A percentile compares a stretch with the other conserved stretches of the same genome.
Evolutionary conservation across 2,329 filamentous ascomycete species (phyloP).

Genomic region (Trichoderma afroharzianum): DNA sequence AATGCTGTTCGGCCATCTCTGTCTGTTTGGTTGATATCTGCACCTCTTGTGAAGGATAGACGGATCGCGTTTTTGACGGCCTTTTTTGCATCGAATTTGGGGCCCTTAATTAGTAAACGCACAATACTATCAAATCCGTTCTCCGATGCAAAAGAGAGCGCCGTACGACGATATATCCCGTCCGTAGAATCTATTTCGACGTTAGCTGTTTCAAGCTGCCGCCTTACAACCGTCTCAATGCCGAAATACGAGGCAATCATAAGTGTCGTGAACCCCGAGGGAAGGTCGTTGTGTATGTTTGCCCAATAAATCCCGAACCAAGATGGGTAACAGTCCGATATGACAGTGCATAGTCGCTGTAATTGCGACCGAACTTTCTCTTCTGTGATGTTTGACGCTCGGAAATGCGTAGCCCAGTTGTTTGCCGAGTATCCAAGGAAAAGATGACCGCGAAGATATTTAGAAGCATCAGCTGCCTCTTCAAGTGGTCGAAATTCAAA

Average conservation of each 20-base stretch:
- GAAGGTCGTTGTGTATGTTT: not conserved
- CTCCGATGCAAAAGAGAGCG: not conserved
- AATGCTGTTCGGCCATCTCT: not conserved
- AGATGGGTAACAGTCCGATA: rapidly evolving
- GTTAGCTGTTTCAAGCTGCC: not conserved
- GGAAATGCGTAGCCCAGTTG: not conserved
- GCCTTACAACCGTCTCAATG: not conserved
- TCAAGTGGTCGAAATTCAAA: not conserved
- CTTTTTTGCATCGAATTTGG: not conserved
- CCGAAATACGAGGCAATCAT: not conserved
- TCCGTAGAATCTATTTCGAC: not conserved
- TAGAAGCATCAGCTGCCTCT: too few species aligned
- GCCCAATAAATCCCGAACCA: not conserved
- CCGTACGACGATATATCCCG: not conserved
- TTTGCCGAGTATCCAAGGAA: not conserved
- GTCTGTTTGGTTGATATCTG: not conserved
- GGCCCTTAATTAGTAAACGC: not conserved
- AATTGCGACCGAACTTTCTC: not conserved
- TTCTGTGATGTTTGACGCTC: not conserved
- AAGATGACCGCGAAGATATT: not conserved
- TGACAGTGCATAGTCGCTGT: not conserved
- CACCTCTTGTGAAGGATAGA: not conserved
- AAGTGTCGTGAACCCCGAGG: not conserved
- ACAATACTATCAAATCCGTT: not conserved
- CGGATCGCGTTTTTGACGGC: not conserved